Evolutionary conservation across 805 yeast genomes (phyloP).

Genomic region (Cyberlindnera mycetangii): DNA sequence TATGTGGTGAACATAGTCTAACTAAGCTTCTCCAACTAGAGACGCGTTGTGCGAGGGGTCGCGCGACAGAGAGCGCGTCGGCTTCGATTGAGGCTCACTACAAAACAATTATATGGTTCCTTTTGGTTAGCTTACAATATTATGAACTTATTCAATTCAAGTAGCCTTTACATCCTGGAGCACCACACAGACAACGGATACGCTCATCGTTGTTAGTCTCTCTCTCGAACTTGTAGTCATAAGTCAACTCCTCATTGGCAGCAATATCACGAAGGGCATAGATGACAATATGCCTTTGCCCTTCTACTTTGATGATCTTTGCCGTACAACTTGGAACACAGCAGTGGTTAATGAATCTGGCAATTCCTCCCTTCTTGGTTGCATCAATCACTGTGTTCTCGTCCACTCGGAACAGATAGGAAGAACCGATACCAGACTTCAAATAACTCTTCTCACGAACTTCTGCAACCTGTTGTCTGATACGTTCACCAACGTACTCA

Average conservation of each 20-base stretch:
- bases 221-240: slow-evolving; percentile 92
- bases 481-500: slow-evolving; percentile 94
- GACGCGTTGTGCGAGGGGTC: no score
- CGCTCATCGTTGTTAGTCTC: slow-evolving; percentile 86
- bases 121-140: neutral
- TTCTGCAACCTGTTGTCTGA: slow-evolving; percentile 92
- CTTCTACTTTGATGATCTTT: slow-evolving; percentile 91
- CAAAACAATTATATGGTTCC: neutral
- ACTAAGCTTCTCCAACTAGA: no score
- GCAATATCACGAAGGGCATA: slow-evolving; percentile 87
- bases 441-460: slow-evolving; percentile 82
- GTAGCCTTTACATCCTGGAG: slow-evolving; percentile 90
- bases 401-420: slow-evolving; percentile 88
- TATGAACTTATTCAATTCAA: slow-evolving; percentile 49
- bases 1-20: no score
- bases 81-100: no score
- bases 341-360: slow-evolving; percentile 94
- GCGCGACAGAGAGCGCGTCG: no score
- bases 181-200: slow-evolving; percentile 91
- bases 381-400: slow-evolving; percentile 96
- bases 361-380: slow-evolving; percentile 95
- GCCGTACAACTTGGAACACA: slow-evolving; percentile 98
- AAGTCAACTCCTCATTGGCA: slow-evolving; percentile 89
- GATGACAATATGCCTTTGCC: slow-evolving; percentile 88
- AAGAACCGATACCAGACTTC: slow-evolving; percentile 91